These are phyloP conservation scores for Diospyros lotus DNA, from an alignment of 148 eudicot species.

Conservation along the genomic window DNA sequence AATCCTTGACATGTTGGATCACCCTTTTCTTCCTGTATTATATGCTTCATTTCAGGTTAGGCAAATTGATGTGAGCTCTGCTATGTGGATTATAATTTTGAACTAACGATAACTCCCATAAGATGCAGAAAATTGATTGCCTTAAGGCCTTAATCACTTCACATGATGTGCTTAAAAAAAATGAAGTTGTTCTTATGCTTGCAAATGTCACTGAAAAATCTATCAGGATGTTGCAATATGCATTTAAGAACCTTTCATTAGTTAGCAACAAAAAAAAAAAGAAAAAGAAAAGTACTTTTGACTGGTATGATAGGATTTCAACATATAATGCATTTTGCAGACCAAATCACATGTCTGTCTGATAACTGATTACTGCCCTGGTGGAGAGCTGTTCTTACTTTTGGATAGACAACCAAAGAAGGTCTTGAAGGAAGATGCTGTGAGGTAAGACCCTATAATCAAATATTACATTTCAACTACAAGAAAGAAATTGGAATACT, in stretches of 20 bases:
- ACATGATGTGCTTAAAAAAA: neutral
- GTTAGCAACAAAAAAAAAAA: too few species aligned
- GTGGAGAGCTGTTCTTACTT: slow-evolving; percentile 92
- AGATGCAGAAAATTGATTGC: neutral
- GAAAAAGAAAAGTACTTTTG: neutral
- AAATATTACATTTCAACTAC: neutral
- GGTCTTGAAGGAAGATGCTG: slow-evolving; percentile 92
- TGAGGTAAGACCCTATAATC: slow-evolving; percentile 38
- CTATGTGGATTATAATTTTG: neutral
- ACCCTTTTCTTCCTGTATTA: slow-evolving; percentile 96
- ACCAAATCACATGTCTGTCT: slow-evolving; percentile 90
- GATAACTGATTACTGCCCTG: slow-evolving; percentile 89
- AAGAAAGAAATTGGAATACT: neutral
- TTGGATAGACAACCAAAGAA: slow-evolving; percentile 81
- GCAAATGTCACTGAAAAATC: neutral
- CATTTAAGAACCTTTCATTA: neutral
- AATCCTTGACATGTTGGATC: slow-evolving; percentile 85
- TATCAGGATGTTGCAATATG: neutral
- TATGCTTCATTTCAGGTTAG: slow-evolving; percentile 99
- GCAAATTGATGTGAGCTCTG: neutral
- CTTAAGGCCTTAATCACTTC: neutral
- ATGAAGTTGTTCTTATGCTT: neutral
- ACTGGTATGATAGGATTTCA: neutral
- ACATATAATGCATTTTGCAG: slow-evolving; percentile 32
- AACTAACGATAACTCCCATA: neutral